Evolutionary conservation across 176 grass and related monocot genomes (phyloP).

Genomic region (Aegilops longissima): DNA sequence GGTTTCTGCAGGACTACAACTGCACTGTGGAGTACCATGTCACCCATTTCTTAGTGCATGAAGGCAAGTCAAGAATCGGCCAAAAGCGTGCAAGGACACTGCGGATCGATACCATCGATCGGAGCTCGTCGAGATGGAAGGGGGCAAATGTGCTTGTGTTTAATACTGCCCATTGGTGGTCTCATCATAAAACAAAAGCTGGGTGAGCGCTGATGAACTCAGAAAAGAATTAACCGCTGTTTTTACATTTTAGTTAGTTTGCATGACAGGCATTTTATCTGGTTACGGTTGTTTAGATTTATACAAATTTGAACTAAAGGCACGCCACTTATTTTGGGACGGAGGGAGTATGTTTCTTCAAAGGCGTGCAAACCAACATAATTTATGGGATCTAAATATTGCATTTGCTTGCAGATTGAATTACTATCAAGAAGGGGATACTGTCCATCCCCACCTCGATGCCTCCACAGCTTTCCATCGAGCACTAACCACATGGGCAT

Average conservation of each 20-base stretch:
- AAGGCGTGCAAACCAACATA: neutral
- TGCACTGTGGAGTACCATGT: constrained; percentile 89
- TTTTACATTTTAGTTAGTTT: neutral
- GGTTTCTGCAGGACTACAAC: constrained; percentile 71
- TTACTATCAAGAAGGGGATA: constrained; percentile 89
- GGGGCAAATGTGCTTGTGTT: constrained; percentile 83
- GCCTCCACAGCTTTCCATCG: constrained; percentile 62
- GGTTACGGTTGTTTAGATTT: too few relatives aligned
- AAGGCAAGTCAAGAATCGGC: constrained; percentile 70
- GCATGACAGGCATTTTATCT: neutral
- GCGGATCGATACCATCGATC: constrained; percentile 71
- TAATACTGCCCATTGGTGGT: constrained; percentile 98
- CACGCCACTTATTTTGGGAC: too few relatives aligned
- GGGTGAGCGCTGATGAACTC: constrained; percentile 50
- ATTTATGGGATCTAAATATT: neutral
- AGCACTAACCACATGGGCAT: constrained; percentile 81
- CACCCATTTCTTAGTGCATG: constrained; percentile 90
- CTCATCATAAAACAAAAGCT: constrained; percentile 93
- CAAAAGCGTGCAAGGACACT: constrained; percentile 62
- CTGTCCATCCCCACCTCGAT: constrained; percentile 54
- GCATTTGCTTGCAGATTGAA: constrained; percentile 55
- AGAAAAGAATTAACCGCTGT: neutral
- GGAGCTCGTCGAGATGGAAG: constrained; percentile 75
- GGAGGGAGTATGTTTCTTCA: neutral
- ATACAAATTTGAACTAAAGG: too few relatives aligned